Percentiles rank a stretch among this genome's conserved stretches.
Evolutionary conservation across 1,284 basidiomycete species (phyloP).

Genomic region (Erythrobasidium hasegawianum): DNA sequence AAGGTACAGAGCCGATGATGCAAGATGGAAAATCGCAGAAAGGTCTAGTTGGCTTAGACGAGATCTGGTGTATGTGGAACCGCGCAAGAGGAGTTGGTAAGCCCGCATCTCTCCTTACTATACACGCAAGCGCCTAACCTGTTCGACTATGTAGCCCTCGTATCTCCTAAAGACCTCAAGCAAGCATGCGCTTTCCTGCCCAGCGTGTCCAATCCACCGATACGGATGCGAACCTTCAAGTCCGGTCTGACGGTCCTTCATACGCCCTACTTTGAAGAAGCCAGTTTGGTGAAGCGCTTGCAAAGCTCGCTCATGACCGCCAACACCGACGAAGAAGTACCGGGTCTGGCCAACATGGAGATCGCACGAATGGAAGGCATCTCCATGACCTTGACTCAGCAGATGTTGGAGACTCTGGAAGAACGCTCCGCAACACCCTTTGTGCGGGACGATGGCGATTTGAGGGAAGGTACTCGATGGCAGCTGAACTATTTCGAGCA

Average conservation of each 20-base stretch:
- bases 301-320: neutral
- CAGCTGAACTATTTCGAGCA: constrained; percentile 17
- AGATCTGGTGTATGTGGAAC: constrained; percentile 97
- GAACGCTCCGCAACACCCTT: neutral
- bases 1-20: constrained; percentile 39
- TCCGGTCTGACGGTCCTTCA: constrained; percentile 76
- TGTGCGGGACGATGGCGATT: constrained; percentile 27
- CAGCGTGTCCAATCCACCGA: constrained; percentile 63
- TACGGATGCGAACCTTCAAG: constrained; percentile 65
- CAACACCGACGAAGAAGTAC: constrained; percentile 20
- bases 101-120: constrained; percentile 47
- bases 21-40: constrained; percentile 43
- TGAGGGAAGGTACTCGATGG: constrained; percentile 20
- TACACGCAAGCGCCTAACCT: constrained; percentile 10
- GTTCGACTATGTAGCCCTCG: too few species aligned
- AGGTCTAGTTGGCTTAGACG: constrained; percentile 83
- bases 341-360: constrained; percentile 53
- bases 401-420: constrained; percentile 72
- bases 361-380: constrained; percentile 66
- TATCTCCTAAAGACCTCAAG: constrained; percentile 79
- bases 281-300: constrained; percentile 45
- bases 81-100: constrained; percentile 84
- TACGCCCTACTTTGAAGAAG: constrained; percentile 61
- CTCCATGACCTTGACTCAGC: constrained; percentile 64
- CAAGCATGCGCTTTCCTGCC: constrained; percentile 67